These are phyloP conservation scores for Marchantia polymorpha DNA, from an alignment of 225 moss, liverwort and hornwort species.

Conservation along the genomic window DNA sequence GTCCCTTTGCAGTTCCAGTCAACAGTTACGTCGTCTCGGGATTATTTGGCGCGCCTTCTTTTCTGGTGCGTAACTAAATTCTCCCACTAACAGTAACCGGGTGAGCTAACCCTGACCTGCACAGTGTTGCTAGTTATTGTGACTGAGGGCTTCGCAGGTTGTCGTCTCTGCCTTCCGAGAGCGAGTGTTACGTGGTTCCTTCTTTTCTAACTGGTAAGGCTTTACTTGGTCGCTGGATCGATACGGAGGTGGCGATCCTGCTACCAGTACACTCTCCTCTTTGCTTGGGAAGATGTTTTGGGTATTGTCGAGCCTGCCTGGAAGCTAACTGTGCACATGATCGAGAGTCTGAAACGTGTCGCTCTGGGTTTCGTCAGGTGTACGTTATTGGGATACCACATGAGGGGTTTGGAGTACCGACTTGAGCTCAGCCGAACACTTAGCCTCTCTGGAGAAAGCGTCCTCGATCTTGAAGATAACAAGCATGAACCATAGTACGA, in stretches of 20 bases:
- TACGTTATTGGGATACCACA: slow-evolving; percentile 51
- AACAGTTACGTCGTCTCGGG: slow-evolving; percentile 42
- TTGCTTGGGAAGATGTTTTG: slow-evolving; percentile 17
- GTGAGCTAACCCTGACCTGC: slow-evolving; percentile 48
- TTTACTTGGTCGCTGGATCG: slow-evolving; percentile 35
- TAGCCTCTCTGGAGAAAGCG: slow-evolving; percentile 47
- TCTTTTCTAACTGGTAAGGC: slow-evolving; percentile 49
- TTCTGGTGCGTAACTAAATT: slow-evolving; percentile 49
- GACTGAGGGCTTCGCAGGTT: slow-evolving; percentile 50
- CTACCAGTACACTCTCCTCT: slow-evolving; percentile 25
- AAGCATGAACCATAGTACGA: slow-evolving; percentile 23
- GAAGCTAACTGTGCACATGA: not conserved
- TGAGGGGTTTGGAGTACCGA: slow-evolving; percentile 59
- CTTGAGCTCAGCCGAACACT: slow-evolving; percentile 58
- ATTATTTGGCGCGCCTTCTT: slow-evolving; percentile 54
- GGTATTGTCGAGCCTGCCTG: not conserved
- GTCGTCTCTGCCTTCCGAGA: slow-evolving; percentile 40
- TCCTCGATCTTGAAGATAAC: slow-evolving; percentile 29
- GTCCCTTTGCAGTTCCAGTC: slow-evolving; percentile 44
- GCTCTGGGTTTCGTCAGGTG: slow-evolving; percentile 43
- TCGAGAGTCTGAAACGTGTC: not conserved
- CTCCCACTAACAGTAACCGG: slow-evolving; percentile 28
- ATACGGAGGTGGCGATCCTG: slow-evolving; percentile 38
- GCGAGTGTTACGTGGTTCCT: slow-evolving; percentile 39
- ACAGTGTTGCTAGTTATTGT: slow-evolving; percentile 47